Evolutionary conservation across 2,329 filamentous ascomycete genomes (phyloP).

Genomic region (Colletotrichum trifolii): DNA sequence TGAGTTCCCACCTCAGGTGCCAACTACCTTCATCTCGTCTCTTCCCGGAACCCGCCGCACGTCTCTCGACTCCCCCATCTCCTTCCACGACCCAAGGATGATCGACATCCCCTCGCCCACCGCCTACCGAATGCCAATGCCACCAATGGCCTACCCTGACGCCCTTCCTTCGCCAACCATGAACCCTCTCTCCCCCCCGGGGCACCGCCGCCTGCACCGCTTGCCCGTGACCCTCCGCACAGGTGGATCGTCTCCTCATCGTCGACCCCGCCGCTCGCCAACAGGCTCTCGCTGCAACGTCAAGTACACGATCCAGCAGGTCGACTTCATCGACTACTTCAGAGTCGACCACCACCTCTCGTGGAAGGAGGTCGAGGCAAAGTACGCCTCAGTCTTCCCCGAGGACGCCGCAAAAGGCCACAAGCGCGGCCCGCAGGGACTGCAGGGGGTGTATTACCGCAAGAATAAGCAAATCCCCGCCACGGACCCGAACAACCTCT

Average conservation of each 20-base stretch:
- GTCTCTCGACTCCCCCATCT: slow-evolving; percentile 30
- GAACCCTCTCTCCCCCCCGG: slow-evolving; percentile 24
- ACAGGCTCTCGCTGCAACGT: slow-evolving; percentile 38
- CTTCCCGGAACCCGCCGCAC: slow-evolving; percentile 23
- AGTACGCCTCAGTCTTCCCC: slow-evolving; percentile 37
- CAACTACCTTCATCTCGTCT: slow-evolving; percentile 24
- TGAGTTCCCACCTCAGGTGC: slow-evolving; percentile 18
- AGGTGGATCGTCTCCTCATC: slow-evolving; percentile 28
- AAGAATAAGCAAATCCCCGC: slow-evolving; percentile 39
- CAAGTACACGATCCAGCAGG: slow-evolving; percentile 39
- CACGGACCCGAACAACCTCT: slow-evolving; percentile 34
- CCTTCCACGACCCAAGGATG: slow-evolving; percentile 21
- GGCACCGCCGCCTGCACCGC: slow-evolving; percentile 25
- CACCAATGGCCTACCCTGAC: slow-evolving; percentile 34
- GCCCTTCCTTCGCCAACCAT: slow-evolving; percentile 31
- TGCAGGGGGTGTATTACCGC: slow-evolving; percentile 38
- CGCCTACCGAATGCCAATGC: slow-evolving; percentile 33
- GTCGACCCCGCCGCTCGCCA: slow-evolving; percentile 32
- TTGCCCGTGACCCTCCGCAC: slow-evolving; percentile 27
- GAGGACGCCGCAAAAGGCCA: slow-evolving; percentile 35
- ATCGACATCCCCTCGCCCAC: slow-evolving; percentile 27
- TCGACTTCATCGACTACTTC: slow-evolving; percentile 39
- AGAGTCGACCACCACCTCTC: slow-evolving; percentile 37
- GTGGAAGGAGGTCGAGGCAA: slow-evolving; percentile 38
- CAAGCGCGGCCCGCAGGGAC: slow-evolving; percentile 35